Percentiles rank a stretch among this genome's conserved stretches.
Evolutionary conservation across 75 land plant genomes (phyloP).

Genomic region (Cupressus sempervirens): DNA sequence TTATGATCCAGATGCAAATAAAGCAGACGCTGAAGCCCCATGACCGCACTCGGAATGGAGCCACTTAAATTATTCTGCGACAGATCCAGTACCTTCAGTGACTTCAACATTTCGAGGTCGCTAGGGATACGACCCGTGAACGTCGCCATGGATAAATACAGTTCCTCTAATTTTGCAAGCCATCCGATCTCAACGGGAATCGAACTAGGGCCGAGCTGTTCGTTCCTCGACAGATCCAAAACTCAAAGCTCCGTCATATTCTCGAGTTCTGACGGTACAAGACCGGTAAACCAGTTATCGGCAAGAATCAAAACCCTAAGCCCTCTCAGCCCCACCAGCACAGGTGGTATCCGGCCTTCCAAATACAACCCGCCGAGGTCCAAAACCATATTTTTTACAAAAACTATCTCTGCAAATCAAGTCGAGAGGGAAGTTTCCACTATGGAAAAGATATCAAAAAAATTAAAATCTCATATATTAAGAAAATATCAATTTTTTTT

Average conservation of each 20-base stretch:
- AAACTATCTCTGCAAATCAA: too few species aligned
- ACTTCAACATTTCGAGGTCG: slow-evolving; percentile 29
- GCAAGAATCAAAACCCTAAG: slow-evolving; percentile 40
- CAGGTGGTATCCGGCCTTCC: slow-evolving; percentile 58
- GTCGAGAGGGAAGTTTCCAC: too few species aligned
- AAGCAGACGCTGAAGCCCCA: slow-evolving; percentile 18
- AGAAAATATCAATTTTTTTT: too few species aligned
- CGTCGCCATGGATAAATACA: slow-evolving; percentile 33
- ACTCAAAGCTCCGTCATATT: slow-evolving; percentile 35
- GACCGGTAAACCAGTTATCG: slow-evolving; percentile 35
- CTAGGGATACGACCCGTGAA: slow-evolving; percentile 55
- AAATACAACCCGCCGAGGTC: slow-evolving; percentile 47
- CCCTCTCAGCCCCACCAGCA: slow-evolving; percentile 20
- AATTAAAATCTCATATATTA: too few species aligned
- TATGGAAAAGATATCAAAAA: too few species aligned
- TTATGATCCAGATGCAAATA: slow-evolving; percentile 47
- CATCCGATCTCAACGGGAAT: slow-evolving; percentile 55
- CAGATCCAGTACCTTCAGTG: slow-evolving; percentile 49
- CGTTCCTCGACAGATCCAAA: slow-evolving; percentile 59
- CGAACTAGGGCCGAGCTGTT: slow-evolving; percentile 30
- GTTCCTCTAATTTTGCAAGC: slow-evolving; percentile 37
- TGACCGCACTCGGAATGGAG: slow-evolving; percentile 29
- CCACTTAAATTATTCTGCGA: slow-evolving; percentile 69
- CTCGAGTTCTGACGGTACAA: slow-evolving; percentile 36
- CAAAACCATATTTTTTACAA: too few species aligned